Conservation (phyloP, 768 basidiomycete species). For the Boletellus ananiceps region DNA sequence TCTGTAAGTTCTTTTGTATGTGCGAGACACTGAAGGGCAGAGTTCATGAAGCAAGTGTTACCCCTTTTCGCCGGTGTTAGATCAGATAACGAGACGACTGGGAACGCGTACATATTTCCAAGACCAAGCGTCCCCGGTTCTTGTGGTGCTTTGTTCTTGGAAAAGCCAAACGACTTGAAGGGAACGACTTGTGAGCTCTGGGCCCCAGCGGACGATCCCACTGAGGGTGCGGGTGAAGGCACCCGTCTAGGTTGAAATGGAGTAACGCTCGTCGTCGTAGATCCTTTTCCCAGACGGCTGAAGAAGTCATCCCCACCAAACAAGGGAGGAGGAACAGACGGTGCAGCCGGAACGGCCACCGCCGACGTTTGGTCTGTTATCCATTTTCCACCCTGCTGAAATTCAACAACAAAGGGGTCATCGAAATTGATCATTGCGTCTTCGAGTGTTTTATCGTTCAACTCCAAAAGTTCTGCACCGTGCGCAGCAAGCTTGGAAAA, state of each 20-base stretch:
- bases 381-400: conserved; percentile 58
- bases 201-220: conserved; percentile 19
- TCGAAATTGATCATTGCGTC: conserved; percentile 55
- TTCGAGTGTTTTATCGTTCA: conserved; percentile 47
- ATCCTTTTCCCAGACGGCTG: conserved; percentile 34
- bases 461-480: conserved; percentile 40
- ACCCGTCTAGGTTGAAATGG: conserved; percentile 23
- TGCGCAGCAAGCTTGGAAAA: conserved; percentile 21
- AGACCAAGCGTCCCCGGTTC: conserved; percentile 83
- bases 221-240: conserved; percentile 19
- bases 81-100: not conserved
- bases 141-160: conserved; percentile 36
- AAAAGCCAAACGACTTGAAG: conserved; percentile 32
- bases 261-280: conserved; percentile 21
- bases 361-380: conserved; percentile 36
- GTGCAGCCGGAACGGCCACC: conserved; percentile 4
- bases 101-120: conserved; percentile 71
- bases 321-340: conserved; percentile 40
- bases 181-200: conserved; percentile 25
- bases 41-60: conserved; percentile 99
- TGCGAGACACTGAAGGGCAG: conserved; percentile 92
- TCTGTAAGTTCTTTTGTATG: conserved; percentile 87
- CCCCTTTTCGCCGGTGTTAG: conserved; percentile 47
- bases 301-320: conserved; percentile 60
- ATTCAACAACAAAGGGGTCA: conserved; percentile 77